phyloP scores from a whole-genome alignment of 805 yeast species.

The Lipomyces kockii region DNA sequence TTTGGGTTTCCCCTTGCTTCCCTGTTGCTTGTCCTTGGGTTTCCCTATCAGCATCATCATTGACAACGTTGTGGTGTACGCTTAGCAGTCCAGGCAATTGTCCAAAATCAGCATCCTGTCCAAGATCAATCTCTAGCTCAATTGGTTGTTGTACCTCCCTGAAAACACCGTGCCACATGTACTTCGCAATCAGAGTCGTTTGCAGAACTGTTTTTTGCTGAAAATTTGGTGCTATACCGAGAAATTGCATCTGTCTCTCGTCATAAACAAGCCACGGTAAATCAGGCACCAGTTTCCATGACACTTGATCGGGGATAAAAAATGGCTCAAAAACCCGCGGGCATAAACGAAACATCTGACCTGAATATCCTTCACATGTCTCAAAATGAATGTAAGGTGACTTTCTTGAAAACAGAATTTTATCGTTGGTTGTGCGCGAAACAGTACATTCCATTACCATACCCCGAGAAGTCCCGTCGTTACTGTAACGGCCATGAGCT shows the following conservation, averaged over 20 bases:
- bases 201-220: conserved; percentile 19
- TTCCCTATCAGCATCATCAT: neutral
- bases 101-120: conserved; percentile 19
- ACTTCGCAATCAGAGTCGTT: conserved; percentile 16
- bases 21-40: neutral
- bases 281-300: conserved; percentile 20
- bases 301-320: conserved; percentile 14
- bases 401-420: conserved; percentile 8
- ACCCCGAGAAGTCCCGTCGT: conserved; percentile 16
- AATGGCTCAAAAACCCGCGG: conserved; percentile 27
- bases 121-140: conserved; percentile 16
- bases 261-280: conserved; percentile 25
- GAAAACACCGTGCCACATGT: conserved; percentile 23
- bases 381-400: conserved; percentile 21
- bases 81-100: conserved; percentile 18
- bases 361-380: conserved; percentile 15
- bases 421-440: neutral
- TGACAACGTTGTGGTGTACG: conserved; percentile 1
- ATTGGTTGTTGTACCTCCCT: conserved; percentile 23
- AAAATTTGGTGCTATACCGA: conserved; percentile 26
- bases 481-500: conserved; percentile 12
- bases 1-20: conserved; percentile 1
- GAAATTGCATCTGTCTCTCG: conserved; percentile 2
- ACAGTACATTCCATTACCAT: conserved; percentile 20
- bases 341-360: conserved; percentile 12